phyloP scores from a whole-genome alignment of 2,329 filamentous ascomycete genomes.

The Ophiostoma novo-ulmi region DNA sequence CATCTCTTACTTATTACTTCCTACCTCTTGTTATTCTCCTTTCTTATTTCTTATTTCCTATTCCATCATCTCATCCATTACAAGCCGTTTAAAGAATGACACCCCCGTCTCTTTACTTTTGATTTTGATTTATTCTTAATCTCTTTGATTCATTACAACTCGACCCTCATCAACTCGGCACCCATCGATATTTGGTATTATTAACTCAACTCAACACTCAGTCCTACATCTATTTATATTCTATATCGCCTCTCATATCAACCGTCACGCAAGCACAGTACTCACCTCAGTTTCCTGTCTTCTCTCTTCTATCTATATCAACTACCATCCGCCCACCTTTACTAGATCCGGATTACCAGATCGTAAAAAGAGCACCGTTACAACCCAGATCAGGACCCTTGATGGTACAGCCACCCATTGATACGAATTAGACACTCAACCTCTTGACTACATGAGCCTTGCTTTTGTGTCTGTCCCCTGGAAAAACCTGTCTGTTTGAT shows the following conservation, averaged over 20 bases:
- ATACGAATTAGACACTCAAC: neutral
- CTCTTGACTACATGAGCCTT: neutral
- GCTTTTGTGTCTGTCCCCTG: neutral
- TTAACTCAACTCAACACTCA: neutral
- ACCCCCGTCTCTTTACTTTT: neutral
- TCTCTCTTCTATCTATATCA: neutral
- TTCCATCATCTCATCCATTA: neutral
- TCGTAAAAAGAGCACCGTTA: neutral
- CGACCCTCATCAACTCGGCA: neutral
- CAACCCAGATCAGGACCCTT: neutral
- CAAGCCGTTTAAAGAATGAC: neutral
- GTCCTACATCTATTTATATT: neutral
- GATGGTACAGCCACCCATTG: conserved; percentile 1
- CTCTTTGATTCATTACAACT: neutral
- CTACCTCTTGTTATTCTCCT: conserved; percentile 6
- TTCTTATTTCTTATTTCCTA: neutral
- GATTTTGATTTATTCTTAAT: neutral
- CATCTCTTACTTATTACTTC: conserved; percentile 2
- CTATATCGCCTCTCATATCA: neutral
- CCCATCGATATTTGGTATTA: neutral
- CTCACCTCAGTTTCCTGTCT: neutral
- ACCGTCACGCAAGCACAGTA: neutral
- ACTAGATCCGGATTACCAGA: neutral
- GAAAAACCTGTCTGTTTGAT: neutral
- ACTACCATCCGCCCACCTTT: conserved; percentile 1